These are phyloP conservation scores for Sclerotinia minor DNA, from an alignment of 2,329 filamentous ascomycete genomes.

Conservation along the genomic window DNA sequence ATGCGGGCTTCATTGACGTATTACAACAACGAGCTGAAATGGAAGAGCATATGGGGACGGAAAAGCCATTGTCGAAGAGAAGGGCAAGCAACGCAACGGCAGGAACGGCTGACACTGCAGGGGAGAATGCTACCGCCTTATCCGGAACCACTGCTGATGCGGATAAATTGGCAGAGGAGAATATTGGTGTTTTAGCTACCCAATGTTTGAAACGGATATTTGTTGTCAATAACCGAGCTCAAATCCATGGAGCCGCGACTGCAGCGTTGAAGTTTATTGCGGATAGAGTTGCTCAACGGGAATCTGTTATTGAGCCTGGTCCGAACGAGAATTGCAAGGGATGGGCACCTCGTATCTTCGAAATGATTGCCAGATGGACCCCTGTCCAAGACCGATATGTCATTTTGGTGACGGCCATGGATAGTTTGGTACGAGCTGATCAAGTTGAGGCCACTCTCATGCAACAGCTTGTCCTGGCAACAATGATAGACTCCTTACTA, in stretches of 20 bases:
- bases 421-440: conserved; percentile 67
- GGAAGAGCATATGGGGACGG: conserved; percentile 68
- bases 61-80: conserved; percentile 59
- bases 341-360: conserved; percentile 83
- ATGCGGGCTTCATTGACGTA: conserved; percentile 66
- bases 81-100: conserved; percentile 80
- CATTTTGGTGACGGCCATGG: conserved; percentile 79
- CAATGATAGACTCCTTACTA: conserved; percentile 78
- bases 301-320: conserved; percentile 52
- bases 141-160: conserved; percentile 81
- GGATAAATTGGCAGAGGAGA: conserved; percentile 85
- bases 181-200: conserved; percentile 79
- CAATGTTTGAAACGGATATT: conserved; percentile 87
- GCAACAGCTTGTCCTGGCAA: conserved; percentile 72
- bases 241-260: conserved; percentile 75
- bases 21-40: conserved; percentile 66
- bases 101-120: conserved; percentile 64
- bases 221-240: conserved; percentile 74
- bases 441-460: conserved; percentile 70
- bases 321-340: conserved; percentile 53
- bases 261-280: conserved; percentile 75
- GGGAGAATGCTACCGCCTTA: conserved; percentile 69
- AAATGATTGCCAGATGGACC: conserved; percentile 79
- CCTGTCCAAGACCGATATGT: conserved; percentile 94
- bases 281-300: conserved; percentile 54